Conservation (phyloP, 179 eudicot genomes). For the Silene noctiflora region DNA sequence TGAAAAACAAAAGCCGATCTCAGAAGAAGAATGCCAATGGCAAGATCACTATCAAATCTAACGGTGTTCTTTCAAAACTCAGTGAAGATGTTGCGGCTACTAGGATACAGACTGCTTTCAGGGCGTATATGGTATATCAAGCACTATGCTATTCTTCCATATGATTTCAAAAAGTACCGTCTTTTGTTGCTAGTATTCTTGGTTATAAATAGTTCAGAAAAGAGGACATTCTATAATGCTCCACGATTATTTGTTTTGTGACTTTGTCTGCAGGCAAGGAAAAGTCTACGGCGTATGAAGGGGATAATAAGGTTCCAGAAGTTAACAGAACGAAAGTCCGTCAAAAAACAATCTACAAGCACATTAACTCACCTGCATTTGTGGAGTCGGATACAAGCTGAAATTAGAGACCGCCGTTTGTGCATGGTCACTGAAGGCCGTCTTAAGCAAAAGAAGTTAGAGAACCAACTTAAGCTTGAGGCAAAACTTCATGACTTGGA, state of each 20-base stretch:
- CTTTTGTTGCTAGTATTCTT: not conserved
- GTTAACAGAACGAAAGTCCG: slow-evolving; percentile 45
- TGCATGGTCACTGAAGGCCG: slow-evolving; percentile 78
- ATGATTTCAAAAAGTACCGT: not conserved
- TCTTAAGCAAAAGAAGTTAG: slow-evolving; percentile 73
- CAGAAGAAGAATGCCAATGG: slow-evolving; percentile 33
- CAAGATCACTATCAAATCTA: slow-evolving; percentile 20
- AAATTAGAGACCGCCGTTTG: slow-evolving; percentile 67
- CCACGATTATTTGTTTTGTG: slow-evolving; percentile 1
- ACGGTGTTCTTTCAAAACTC: slow-evolving; percentile 21
- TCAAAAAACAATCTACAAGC: slow-evolving; percentile 59
- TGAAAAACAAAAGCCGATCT: slow-evolving; percentile 26
- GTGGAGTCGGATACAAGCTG: slow-evolving; percentile 71
- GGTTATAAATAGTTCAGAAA: too few species aligned
- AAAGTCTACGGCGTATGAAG: slow-evolving; percentile 45
- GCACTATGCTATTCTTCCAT: not conserved
- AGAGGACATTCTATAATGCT: not conserved
- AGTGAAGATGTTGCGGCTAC: slow-evolving; percentile 67
- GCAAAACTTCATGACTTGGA: slow-evolving; percentile 79
- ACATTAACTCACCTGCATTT: slow-evolving; percentile 68
- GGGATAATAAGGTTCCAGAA: slow-evolving; percentile 59
- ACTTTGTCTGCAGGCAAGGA: slow-evolving; percentile 62
- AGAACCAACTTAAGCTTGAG: slow-evolving; percentile 83
- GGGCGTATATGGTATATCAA: slow-evolving; percentile 49
- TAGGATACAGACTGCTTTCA: slow-evolving; percentile 72